These are phyloP conservation scores for Castanea crenata DNA, from an alignment of 306 rosid genomes.

Conservation along the genomic window DNA sequence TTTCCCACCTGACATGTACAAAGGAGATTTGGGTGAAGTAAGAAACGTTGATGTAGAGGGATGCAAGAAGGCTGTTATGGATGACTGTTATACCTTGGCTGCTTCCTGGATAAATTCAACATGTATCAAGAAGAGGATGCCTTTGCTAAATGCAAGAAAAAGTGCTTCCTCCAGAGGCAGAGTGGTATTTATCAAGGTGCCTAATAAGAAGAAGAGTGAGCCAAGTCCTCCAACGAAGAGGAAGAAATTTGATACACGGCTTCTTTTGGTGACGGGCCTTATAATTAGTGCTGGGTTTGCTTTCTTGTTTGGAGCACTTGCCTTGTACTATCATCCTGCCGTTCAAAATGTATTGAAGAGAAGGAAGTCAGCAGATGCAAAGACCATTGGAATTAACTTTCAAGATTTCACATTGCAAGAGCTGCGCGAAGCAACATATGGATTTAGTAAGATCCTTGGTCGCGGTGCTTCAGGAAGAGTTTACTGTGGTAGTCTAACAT, in stretches of 20 bases:
- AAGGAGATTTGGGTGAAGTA: neutral
- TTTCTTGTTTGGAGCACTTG: conserved; percentile 28
- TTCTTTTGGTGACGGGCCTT: conserved; percentile 24
- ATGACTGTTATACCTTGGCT: conserved; percentile 28
- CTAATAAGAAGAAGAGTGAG: neutral
- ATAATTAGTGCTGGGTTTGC: conserved; percentile 32
- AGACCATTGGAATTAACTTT: conserved; percentile 33
- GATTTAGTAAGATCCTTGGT: conserved; percentile 25
- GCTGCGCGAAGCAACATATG: conserved; percentile 33
- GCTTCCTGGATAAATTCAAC: conserved; percentile 21
- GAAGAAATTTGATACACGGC: conserved; percentile 10
- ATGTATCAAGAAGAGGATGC: conserved; percentile 26
- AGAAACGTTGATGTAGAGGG: conserved; percentile 9
- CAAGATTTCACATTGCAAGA: conserved; percentile 36
- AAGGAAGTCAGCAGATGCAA: conserved; percentile 2
- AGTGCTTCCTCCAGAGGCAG: conserved; percentile 34
- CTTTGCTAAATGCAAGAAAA: conserved; percentile 32
- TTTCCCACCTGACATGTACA: neutral
- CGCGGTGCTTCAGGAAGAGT: conserved; percentile 34
- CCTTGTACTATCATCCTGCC: conserved; percentile 31
- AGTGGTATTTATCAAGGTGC: conserved; percentile 23
- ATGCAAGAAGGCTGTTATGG: conserved; percentile 29
- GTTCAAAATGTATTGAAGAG: conserved; percentile 10
- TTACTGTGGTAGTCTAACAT: conserved; percentile 20
- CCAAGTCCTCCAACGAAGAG: neutral